Evolutionary conservation across 352 stramenopile genomes (phyloP), one percentile per base, ranked within the genome.

Genomic region (Elongisporangium prolatum): DNA sequence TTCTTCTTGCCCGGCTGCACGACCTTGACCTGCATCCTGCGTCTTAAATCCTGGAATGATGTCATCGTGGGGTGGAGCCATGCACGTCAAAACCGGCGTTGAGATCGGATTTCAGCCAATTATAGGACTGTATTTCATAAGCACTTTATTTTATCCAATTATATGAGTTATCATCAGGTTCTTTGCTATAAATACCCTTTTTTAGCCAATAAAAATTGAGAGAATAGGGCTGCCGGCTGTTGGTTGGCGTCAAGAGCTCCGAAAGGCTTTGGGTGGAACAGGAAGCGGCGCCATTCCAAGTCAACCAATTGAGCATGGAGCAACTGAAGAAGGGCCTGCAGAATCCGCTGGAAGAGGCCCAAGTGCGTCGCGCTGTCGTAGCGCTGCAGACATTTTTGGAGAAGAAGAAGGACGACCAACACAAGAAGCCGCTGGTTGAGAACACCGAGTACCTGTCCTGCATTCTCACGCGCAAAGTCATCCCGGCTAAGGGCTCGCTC

Each of bases 391-490:
- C 69, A 48, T 81, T 88, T 54, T 63, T 71, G 50, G 75, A 72
- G 25, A 85, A 86, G 60, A 65, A 77, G 54, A 64, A 83, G 64
- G 61, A 66, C 48, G 65, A 65, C n/a, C 64, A 72, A 18, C 52
- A 65, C 56, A 91, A 92, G 75, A 64, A 76, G 57, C 62, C 74
- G 63, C 72, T 93, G 17, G 71, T 95, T 17, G 69, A 76, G n/a
- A 60, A 65, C n/a, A 62, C 72, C 37, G 72, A 88, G 50, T 75
- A 72, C 61, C 56, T 91, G 22, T 86, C 74, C 51, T 84, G 78
- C 62, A 89, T 93, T 65, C 65, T 93, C 53, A 89, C 80, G 55
- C 83, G 80, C 68, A 87, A 86, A 56, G 61, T 78, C 40, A 72
- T 93, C 52, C 83, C 83, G n/a, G 50, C 56, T 54, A 91, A 93